Base-by-base conservation (phyloP, 371 early-diverging fungal genomes). In the Syncephalis plumigaleata region DNA sequence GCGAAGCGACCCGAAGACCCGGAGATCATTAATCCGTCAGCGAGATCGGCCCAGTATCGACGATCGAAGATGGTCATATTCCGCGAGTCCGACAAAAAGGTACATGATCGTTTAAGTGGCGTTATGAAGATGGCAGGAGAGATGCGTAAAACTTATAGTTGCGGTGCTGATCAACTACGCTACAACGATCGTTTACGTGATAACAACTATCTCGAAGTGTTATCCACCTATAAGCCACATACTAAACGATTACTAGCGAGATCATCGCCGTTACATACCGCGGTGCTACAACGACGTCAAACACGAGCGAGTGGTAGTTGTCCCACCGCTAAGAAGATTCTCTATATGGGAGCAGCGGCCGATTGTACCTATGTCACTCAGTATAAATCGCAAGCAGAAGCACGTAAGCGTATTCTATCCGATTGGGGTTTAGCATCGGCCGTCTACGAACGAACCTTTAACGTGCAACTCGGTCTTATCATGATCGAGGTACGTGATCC, bases 361-460 rank as follows among this genome's bases (percentile, higher is more conserved):
- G 87, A 84, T 54, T 87, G 87, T 55, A 70, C 81, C 2, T 87
- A 84, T 55, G 71, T 75, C 3, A 60, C 59, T 22, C 48, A 56
- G 18, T 83, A 79, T 52, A 59, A 65, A 46, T 65, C 71, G 5
- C 59, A 63, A 11, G 72, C 70, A 17, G 59, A 54, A 17, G 83
- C 82, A 15, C 56, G 73, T 38, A 65, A 60, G 38, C 80, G 82
- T 51, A 84, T 87, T 37, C 67, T 84, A 42, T 75, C 68, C 46
- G 65, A 80, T 51, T 83, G 78, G 68, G 82, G 82, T 59, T 73
- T 69, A 39, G 85, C 75, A 3, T 84, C 87, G 20, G 78, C 72
- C 3, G 67, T 89, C 5, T 96, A 91, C 58, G 89, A 92, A 63
- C 64, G 73, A 3, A 81, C 84, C n/a, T 91, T 94, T 59, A 91